Evolutionary conservation across 2,329 filamentous ascomycete genomes (phyloP).

Genomic region (Cladorrhinum sp.): DNA sequence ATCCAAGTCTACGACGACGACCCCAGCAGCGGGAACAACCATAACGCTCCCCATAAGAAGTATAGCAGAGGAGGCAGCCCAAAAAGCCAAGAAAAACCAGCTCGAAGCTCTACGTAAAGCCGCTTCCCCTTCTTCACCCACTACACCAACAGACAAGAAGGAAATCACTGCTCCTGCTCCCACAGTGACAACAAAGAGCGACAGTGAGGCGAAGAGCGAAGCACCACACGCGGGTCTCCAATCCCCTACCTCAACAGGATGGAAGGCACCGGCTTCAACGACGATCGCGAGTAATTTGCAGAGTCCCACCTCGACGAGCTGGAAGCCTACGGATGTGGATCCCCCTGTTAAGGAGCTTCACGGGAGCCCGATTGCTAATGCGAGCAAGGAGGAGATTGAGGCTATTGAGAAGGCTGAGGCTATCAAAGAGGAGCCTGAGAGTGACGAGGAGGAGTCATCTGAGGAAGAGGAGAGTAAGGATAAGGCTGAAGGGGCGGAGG

Average conservation of each 20-base stretch:
- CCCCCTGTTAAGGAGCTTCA: constrained; percentile 32
- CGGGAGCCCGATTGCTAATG: constrained; percentile 34
- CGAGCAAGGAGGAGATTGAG: constrained; percentile 39
- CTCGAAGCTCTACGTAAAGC: constrained; percentile 44
- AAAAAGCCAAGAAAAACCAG: constrained; percentile 60
- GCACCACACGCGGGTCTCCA: constrained; percentile 39
- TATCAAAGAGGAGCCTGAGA: constrained; percentile 42
- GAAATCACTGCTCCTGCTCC: background rate
- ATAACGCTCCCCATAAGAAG: constrained; percentile 47
- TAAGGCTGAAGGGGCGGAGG: constrained; percentile 25
- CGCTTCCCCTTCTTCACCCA: constrained; percentile 1
- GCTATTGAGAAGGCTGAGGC: constrained; percentile 39
- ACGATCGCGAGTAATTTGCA: constrained; percentile 37
- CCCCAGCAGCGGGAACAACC: constrained; percentile 24
- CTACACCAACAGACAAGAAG: constrained; percentile 11
- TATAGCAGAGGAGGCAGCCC: constrained; percentile 63
- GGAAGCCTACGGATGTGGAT: constrained; percentile 39
- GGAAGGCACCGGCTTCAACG: constrained; percentile 32
- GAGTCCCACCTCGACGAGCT: constrained; percentile 37
- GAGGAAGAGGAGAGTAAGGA: constrained; percentile 32
- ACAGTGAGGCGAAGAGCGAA: background rate
- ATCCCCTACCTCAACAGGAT: constrained; percentile 45
- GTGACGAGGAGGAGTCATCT: constrained; percentile 36
- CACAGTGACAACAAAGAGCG: too few relatives aligned
- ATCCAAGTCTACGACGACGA: constrained; percentile 16